Percentiles rank a stretch among this genome's conserved stretches.
Evolutionary conservation across 78 protist species (phyloP).

Genomic region (Speleostelium caveatum): DNA sequence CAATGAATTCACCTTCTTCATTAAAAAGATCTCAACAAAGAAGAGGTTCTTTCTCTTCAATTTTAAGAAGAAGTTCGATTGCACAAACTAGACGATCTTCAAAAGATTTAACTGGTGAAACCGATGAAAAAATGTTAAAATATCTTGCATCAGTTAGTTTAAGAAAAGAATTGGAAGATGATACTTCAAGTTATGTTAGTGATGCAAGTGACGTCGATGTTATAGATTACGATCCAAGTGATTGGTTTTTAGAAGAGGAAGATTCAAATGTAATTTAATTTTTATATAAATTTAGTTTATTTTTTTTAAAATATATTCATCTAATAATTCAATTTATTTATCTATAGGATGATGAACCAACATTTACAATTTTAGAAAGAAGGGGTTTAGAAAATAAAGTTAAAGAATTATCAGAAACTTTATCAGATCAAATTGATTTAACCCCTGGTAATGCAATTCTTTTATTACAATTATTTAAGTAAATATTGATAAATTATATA

Average conservation of each 20-base stretch:
- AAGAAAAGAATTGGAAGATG: conserved; percentile 19
- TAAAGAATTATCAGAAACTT: conserved; percentile 24
- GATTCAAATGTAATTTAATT: background rate
- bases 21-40: conserved; percentile 43
- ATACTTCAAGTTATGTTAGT: conserved; percentile 5
- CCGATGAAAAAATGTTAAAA: conserved; percentile 40
- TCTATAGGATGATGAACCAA: conserved; percentile 42
- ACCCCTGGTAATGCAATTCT: conserved; percentile 32
- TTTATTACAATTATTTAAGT: conserved; percentile 43
- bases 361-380: conserved; percentile 49
- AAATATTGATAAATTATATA: background rate
- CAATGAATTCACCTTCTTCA: conserved; percentile 36
- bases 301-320: background rate
- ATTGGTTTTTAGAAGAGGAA: conserved; percentile 72
- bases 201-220: conserved; percentile 45
- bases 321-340: background rate
- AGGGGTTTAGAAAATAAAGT: conserved; percentile 36
- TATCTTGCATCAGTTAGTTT: conserved; percentile 4
- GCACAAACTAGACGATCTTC: conserved; percentile 40
- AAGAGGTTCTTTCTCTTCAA: conserved; percentile 70
- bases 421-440: conserved; percentile 57
- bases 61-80: conserved; percentile 48
- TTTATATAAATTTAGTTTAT: background rate
- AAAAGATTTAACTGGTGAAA: conserved; percentile 41
- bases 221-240: conserved; percentile 67